A percentile compares a stretch with the other conserved stretches of the same genome.
Conservation (phyloP, 257 asterid genomes). For the Gentiana macrophylla region DNA sequence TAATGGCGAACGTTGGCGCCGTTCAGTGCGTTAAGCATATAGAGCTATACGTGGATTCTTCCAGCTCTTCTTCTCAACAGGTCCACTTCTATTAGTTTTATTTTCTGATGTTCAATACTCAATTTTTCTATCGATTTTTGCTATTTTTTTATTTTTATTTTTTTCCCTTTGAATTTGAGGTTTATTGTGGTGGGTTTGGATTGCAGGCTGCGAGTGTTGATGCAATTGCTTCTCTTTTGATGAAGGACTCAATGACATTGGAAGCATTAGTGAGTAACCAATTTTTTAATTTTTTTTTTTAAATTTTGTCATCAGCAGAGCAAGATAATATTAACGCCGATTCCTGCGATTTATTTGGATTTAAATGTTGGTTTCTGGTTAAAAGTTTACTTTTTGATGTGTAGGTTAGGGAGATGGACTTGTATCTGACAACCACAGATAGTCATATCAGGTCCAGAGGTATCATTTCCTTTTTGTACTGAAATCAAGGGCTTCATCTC, state of each 20-base stretch:
- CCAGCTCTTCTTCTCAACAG: conserved; percentile 60
- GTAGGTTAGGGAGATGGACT: conserved; percentile 87
- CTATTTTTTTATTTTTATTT: neutral
- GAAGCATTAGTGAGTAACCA: conserved; percentile 50
- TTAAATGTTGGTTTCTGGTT: neutral
- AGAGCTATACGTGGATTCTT: conserved; percentile 61
- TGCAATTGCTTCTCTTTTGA: conserved; percentile 48
- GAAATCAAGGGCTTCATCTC: neutral
- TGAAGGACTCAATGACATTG: conserved; percentile 46
- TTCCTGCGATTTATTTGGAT: neutral
- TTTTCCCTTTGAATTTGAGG: neutral
- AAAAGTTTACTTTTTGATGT: neutral
- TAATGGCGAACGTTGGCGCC: conserved; percentile 30
- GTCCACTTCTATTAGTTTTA: conserved; percentile 13
- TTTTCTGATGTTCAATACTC: neutral
- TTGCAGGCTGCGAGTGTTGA: conserved; percentile 60
- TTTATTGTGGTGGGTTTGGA: conserved; percentile 10
- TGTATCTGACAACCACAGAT: conserved; percentile 87
- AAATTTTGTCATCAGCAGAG: neutral
- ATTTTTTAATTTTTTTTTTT: neutral
- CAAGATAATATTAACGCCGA: too few species aligned
- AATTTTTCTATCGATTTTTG: neutral
- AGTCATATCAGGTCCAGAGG: conserved; percentile 72
- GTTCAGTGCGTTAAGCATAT: conserved; percentile 46
- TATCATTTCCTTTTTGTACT: conserved; percentile 8